A percentile compares a stretch with the other conserved stretches of the same genome.
phyloP scores from a whole-genome alignment of 768 basidiomycete species.

The Arthromyces matolae region DNA sequence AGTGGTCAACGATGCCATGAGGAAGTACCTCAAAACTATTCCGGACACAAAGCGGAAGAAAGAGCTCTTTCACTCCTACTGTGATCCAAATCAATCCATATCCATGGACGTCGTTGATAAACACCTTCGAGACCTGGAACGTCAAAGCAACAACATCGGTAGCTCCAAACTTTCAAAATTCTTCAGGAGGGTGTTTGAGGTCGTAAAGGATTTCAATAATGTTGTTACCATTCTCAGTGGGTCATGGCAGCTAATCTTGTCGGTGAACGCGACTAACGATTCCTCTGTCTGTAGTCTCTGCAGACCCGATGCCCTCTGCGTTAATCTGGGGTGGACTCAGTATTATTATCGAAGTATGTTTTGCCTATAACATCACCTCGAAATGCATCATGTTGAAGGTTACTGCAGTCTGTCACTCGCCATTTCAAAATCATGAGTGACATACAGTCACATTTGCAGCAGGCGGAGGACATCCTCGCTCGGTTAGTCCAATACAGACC shows the following conservation, averaged over 20 bases:
- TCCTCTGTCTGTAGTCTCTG: neutral
- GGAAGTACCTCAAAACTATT: neutral
- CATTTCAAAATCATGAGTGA: neutral
- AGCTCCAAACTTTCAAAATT: neutral
- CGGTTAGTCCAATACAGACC: neutral
- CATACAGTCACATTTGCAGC: neutral
- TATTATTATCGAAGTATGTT: neutral
- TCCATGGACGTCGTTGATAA: neutral
- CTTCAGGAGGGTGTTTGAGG: conserved; percentile 1
- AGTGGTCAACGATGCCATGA: neutral
- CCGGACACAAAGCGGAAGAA: neutral
- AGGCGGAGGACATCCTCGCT: neutral
- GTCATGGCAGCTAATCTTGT: neutral
- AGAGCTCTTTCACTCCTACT: neutral
- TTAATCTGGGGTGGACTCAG: conserved; percentile 3
- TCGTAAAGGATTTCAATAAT: neutral
- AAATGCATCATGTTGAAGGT: neutral
- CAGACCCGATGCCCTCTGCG: conserved; percentile 1
- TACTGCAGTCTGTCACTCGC: neutral
- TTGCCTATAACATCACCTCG: neutral
- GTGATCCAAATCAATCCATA: neutral
- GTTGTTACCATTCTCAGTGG: neutral
- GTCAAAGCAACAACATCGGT: neutral
- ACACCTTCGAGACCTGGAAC: neutral
- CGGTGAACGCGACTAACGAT: neutral